These are phyloP conservation scores for Kuraishia piskuri DNA, from an alignment of 805 yeast genomes.

Conservation along the genomic window DNA sequence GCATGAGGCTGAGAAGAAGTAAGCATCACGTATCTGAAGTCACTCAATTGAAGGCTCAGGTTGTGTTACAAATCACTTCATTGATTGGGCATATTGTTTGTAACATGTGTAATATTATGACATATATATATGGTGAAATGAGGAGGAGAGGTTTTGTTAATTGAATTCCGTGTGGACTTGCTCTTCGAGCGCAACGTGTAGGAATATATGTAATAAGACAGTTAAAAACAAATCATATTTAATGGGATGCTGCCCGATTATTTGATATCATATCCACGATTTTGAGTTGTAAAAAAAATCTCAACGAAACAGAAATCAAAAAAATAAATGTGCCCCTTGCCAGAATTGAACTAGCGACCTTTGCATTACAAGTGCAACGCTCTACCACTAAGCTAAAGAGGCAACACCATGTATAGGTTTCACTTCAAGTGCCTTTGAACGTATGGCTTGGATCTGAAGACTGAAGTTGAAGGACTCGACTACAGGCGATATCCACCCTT, in stretches of 20 bases:
- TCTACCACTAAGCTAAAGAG: constrained; percentile 99
- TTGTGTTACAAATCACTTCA: not conserved
- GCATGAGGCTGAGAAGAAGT: constrained; percentile 17
- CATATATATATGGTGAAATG: not conserved
- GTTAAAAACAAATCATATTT: no score
- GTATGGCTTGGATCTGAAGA: not conserved
- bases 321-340: constrained; percentile 54
- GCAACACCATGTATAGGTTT: constrained; percentile 27
- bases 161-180: not conserved
- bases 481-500: not conserved
- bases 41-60: not conserved
- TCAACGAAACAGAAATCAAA: not conserved
- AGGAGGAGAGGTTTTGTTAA: not conserved
- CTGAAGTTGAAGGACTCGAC: not conserved
- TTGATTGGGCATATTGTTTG: not conserved
- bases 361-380: constrained; percentile 99
- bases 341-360: constrained; percentile 94
- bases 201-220: no score
- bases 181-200: no score
- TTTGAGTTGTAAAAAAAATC: no score
- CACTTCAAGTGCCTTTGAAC: not conserved
- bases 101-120: not conserved
- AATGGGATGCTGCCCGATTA: no score
- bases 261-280: no score
- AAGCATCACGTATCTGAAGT: not conserved